Base-by-base conservation (phyloP, 1,139 yeast species). In the Yamadazyma atmosphaerica region DNA sequence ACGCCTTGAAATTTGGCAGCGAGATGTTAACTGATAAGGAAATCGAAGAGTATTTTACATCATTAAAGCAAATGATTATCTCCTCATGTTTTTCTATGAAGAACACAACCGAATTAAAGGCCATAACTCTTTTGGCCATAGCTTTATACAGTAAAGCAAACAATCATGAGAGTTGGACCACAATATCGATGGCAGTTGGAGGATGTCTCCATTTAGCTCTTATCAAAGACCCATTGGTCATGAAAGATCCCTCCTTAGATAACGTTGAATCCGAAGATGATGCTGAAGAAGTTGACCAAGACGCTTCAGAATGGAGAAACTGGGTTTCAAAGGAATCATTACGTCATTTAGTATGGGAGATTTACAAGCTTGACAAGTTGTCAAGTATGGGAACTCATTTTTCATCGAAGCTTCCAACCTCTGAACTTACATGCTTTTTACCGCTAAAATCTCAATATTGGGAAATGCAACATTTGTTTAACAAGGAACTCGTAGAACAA, bases 101-200 rank as follows among this genome's bases (percentile, higher is more conserved):
- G 11, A 49, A 46, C 16, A 34, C 55, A 26, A 48, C 43, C 10
- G 58, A 60, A 33, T 41, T 60, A 9, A 56, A 53, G 34, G 49
- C 63, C 6, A 48, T 61, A 42, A 45, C 59, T 12, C 47, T 61
- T 24, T 37, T 60, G 25, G 62, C 64, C 1, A 52, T 51, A 29
- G 50, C 58, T 12, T 46, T 55, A n/a, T 54, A 50, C 39, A 58
- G 64, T 3, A 44, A 48, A 22, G 41, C 54, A n/a, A 58, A 56
- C 32, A 52, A 54, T 34, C 51, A 54, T 21, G 64, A 60, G 34
- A 45, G 63, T 3, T 60, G 65, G 64, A 53, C 60, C 12, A 34
- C 56, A 25, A 49, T 60, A 3, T 47, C 52, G 8, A 35, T 49
- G 21, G 49, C 47, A 4, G 47, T 38, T 2, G 51, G 47, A 4